Evolutionary conservation across 2,329 filamentous ascomycete species (phyloP), one percentile per base, ranked within the genome.

Genomic region (Podosphaera fusca): DNA sequence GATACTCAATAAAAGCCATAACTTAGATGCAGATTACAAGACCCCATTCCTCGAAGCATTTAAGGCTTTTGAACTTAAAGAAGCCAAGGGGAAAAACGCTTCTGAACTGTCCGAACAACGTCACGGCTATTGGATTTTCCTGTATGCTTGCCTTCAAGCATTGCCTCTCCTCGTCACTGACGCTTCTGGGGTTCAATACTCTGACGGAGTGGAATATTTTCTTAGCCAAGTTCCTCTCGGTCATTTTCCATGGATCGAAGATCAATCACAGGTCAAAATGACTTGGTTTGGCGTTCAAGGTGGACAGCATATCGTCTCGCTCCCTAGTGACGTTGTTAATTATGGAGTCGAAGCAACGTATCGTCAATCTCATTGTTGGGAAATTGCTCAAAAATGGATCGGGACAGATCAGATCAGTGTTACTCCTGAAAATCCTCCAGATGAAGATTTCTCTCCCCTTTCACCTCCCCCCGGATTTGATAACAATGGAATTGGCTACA

Each of bases 1-100:
- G 29, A 75, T 95, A 38, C 71, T 95, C n/a, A 81, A 84, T 66
- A 82, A 82, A 60, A 84, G 85, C 0, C 89, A 89, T 70, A 94
- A 95, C 62, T 77, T 80, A 50, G 85, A 90, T 62, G 80, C 81
- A 1, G 78, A 78, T 59, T 71, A 72, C 30, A 68, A 71, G 53
- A 72, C 76, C 10, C 77, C 82, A 0, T 88, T 90, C 67, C 68
- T 89, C 36, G 73, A 79, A 4, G 76, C 79, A 33, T 90, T 85
- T 70, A 79, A 79, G 60, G 75, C 79, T 0, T 85, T 87, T 61
- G 86, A 90, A 69, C 70, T 75, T 40, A 80, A 81, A 52, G 80
- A 86, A 59, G 79, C 80, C 29, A 76, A 75, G 59, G 77, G 80
- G 58, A 81, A 79, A 66, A 76, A 72, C 45, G 74, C 81, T 35